Conservation (phyloP, 73 alveolate species). For the Stentor roeselii region DNA sequence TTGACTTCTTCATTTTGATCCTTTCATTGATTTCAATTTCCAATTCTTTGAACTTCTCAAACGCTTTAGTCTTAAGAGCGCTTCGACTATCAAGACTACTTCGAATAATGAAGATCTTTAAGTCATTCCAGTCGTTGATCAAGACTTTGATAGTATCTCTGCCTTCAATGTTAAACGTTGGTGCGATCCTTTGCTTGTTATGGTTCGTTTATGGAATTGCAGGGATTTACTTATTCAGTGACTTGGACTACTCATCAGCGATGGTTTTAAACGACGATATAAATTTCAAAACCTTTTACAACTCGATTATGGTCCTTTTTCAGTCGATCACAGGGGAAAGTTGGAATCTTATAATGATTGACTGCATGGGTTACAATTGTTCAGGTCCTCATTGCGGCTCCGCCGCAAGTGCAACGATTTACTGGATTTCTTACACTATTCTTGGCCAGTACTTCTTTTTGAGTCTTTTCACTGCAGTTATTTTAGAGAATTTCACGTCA, state of each 20-base stretch:
- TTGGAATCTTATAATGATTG: constrained; percentile 52
- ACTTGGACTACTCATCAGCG: not conserved
- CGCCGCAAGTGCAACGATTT: constrained; percentile 24
- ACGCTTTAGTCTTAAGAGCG: constrained; percentile 38
- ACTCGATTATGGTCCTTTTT: constrained; percentile 34
- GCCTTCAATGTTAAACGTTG: constrained; percentile 31
- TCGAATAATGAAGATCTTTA: constrained; percentile 34
- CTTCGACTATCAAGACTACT: constrained; percentile 36
- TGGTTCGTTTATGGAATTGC: constrained; percentile 51
- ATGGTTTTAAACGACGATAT: constrained; percentile 32
- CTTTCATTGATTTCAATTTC: constrained; percentile 26
- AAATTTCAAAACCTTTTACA: constrained; percentile 46
- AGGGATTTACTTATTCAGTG: constrained; percentile 55
- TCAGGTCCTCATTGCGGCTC: constrained; percentile 37
- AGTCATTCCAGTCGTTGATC: not conserved
- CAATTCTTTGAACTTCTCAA: not conserved
- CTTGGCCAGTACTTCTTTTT: constrained; percentile 47
- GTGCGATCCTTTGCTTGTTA: constrained; percentile 38
- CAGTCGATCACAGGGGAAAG: constrained; percentile 51
- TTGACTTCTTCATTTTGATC: constrained; percentile 44
- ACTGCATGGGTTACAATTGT: constrained; percentile 44
- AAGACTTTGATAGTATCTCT: constrained; percentile 2
- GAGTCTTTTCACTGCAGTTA: constrained; percentile 63
- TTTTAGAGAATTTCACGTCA: constrained; percentile 46
- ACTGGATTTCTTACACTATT: constrained; percentile 39